Base-by-base conservation (phyloP, 768 basidiomycete genomes). In the Aureoboletus auriporus region DNA sequence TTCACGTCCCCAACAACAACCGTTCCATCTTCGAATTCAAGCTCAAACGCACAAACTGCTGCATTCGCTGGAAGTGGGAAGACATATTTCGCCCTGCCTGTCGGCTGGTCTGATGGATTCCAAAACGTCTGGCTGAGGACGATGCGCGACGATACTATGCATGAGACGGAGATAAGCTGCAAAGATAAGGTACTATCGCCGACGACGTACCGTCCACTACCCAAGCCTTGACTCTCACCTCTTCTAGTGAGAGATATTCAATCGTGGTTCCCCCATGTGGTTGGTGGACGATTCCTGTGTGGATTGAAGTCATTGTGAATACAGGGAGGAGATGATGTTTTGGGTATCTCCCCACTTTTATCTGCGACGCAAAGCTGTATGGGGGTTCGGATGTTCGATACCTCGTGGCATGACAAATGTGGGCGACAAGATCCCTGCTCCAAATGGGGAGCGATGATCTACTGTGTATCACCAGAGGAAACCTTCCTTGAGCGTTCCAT, bases 51-150 rank as follows among this genome's bases (percentile, higher is more conserved):
- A 49, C 79, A 82, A 8, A 82, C 70, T 0, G 79, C 80, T 0
- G 75, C 76, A 28, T 67, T 69, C 1, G 73, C 76, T 0, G 82
- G 83, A 6, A 84, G 71, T 8, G 82, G 81, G 52, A 84, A 84
- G 34, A 73, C 68, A 59, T 82, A 84, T 29, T 76, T 71, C 26
- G 76, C 78, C 39, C 73, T 66, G 35, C 62, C 59, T 0, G 78
- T 80, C 1, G 70, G 57, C 31, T 50, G 52, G 8, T 63, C 58
- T 4, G 66, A 64, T 0, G 67, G 53, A 49, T 79, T 79, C 13
- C 45, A 58, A 58, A 71, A 79, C 0, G 59, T 61, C 44, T 78
- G 77, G 1, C 53, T 50, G 34, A 79, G 54, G 2, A 70, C 63
- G 1, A 77, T 66, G 14, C 69, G 67, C 1, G 75, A 74, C n/a